Evolutionary conservation across 169 alveolate species (phyloP), one percentile per base, ranked within the genome.

Genomic region (Cystoisospora suis): DNA sequence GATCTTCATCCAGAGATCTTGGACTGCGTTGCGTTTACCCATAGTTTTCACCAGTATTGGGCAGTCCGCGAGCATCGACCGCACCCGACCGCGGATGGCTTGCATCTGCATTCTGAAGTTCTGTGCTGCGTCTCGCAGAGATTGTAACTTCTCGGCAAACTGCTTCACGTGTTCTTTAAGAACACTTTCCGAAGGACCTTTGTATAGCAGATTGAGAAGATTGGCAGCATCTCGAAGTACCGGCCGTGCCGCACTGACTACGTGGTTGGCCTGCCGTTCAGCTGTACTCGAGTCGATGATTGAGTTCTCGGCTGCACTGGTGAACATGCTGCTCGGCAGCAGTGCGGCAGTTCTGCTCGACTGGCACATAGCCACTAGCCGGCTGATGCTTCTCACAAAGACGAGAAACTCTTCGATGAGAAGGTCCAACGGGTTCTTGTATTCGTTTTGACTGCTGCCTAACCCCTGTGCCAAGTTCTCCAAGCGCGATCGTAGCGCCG

Each of bases 171-270:
- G 58, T 34, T 72, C 53, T 38, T 38, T 40, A 34, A 72, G 56
- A 36, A 53, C 27, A 0, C 32, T 9, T 27, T 72, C 83, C 34
- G 83, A 0, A 9, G 83, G 83, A 27, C 83, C 20, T 27, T 4
- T n/a, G 42, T 27, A 72, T 56, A 72, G 45, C 1, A 72, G 58
- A 27, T 72, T 56, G n/a, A 72, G 58, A 5, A 72, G 56, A 29
- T 46, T 56, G 27, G 83, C 46, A 9, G 83, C 83, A 3, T 72
- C 83, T 0, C 32, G 27, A 53, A 72, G 83, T 56, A 40, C 83
- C 46, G 47, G 6, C 46, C 83, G 15, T 56, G 83, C 83, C 12
- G 32, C 53, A 12, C 58, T 3, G 7, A 20, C 23, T 29, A 72
- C 83, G 15, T 72, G 23, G 3, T n/a, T 56, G 9, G 77, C 77